These are phyloP conservation scores for Crucibulum parvulum DNA, from an alignment of 1,284 basidiomycete species.

Conservation along the genomic window DNA sequence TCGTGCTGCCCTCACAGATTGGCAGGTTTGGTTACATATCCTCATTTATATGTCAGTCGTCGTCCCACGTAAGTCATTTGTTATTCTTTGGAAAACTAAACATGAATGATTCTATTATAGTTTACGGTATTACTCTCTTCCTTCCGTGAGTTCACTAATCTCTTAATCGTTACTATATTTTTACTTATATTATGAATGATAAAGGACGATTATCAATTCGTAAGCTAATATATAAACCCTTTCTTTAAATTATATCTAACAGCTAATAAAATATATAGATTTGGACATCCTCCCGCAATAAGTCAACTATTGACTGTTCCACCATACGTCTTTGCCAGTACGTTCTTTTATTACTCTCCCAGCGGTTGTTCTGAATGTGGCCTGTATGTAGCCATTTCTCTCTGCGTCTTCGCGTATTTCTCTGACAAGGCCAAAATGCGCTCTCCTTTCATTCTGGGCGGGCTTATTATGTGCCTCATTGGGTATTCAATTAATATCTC, in stretches of 20 bases:
- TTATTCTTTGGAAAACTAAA: not conserved
- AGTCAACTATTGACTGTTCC: conserved; percentile 76
- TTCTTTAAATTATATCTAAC: not conserved
- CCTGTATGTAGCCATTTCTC: conserved; percentile 49
- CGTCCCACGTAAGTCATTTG: conserved; percentile 55
- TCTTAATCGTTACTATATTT: not conserved
- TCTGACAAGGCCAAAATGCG: conserved; percentile 67
- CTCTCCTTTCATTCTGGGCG: conserved; percentile 64
- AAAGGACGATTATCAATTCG: conserved; percentile 68
- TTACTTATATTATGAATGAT: not conserved
- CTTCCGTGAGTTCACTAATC: conserved; percentile 56
- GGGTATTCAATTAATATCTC: conserved; percentile 75
- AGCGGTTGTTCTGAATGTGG: not conserved
- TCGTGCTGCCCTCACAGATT: conserved; percentile 60
- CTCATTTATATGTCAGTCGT: conserved; percentile 67
- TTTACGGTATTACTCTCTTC: conserved; percentile 68
- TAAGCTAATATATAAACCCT: conserved; percentile 20
- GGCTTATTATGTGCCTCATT: conserved; percentile 57
- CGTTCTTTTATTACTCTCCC: conserved; percentile 19
- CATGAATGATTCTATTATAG: conserved; percentile 18
- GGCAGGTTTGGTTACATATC: conserved; percentile 72
- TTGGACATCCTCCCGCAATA: conserved; percentile 61
- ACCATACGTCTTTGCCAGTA: conserved; percentile 69
- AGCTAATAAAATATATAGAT: conserved; percentile 38
- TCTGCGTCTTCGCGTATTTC: conserved; percentile 59